phyloP scores from a whole-genome alignment of 1,284 basidiomycete species.

The Sporisorium exsertum region DNA sequence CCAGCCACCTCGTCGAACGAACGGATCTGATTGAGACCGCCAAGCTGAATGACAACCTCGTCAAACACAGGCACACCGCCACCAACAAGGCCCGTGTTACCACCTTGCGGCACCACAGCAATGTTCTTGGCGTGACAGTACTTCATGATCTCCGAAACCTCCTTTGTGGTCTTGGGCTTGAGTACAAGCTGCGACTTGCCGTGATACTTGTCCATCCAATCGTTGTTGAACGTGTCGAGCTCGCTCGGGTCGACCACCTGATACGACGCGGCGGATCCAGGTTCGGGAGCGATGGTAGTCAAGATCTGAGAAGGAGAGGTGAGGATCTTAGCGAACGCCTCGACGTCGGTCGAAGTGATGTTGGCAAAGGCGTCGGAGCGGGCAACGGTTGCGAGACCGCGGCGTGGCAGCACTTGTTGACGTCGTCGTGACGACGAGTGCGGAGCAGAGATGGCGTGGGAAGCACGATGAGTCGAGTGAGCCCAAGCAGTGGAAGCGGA shows the following conservation, averaged over 20 bases:
- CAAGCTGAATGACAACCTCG: conserved; percentile 86
- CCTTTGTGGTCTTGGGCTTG: conserved; percentile 85
- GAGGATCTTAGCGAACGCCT: conserved; percentile 71
- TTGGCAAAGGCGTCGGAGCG: conserved; percentile 72
- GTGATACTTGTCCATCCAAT: conserved; percentile 98
- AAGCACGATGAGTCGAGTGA: conserved; percentile 16
- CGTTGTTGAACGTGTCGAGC: conserved; percentile 84
- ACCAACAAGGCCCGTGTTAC: conserved; percentile 97
- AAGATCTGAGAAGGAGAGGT: conserved; percentile 71
- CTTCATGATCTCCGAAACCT: conserved; percentile 81
- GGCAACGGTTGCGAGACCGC: conserved; percentile 72
- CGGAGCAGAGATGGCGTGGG: conserved; percentile 1
- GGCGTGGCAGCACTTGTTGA: conserved; percentile 10
- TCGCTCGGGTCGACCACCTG: conserved; percentile 73
- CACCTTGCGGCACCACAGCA: conserved; percentile 92
- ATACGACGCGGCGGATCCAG: conserved; percentile 36
- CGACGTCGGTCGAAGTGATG: conserved; percentile 71
- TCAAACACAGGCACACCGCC: conserved; percentile 90
- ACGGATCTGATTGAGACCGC: conserved; percentile 85
- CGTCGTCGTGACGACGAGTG: not conserved
- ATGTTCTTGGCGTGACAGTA: conserved; percentile 63
- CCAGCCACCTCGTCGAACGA: conserved; percentile 82
- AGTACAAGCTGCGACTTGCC: conserved; percentile 86
- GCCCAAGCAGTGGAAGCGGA: conserved; percentile 17
- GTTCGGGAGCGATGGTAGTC: conserved; percentile 71